These are phyloP conservation scores for Pythium sukuiense DNA, from an alignment of 352 stramenopile genomes.

Conservation along the genomic window DNA sequence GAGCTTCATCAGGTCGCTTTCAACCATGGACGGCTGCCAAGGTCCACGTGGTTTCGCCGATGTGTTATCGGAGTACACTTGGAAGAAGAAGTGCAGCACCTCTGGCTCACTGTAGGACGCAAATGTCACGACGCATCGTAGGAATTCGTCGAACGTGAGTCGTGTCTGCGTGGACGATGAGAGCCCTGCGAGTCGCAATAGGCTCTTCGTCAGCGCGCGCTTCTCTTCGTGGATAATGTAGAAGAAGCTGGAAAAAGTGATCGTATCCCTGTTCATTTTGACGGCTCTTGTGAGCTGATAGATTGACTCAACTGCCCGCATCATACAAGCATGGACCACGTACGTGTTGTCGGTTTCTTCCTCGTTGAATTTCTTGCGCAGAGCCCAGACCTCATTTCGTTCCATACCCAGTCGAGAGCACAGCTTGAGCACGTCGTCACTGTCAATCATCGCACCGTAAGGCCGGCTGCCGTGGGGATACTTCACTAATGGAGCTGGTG, in stretches of 20 bases:
- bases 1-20: constrained; percentile 40
- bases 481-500: neutral
- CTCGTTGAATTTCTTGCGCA: constrained; percentile 28
- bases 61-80: constrained; percentile 39
- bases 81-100: constrained; percentile 61
- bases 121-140: constrained; percentile 50
- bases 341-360: constrained; percentile 36
- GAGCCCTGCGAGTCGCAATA: constrained; percentile 39
- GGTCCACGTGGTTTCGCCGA: neutral
- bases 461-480: neutral
- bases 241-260: constrained; percentile 39
- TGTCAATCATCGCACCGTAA: constrained; percentile 28
- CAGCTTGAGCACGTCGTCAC: constrained; percentile 16
- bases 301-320: too few species aligned
- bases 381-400: constrained; percentile 19
- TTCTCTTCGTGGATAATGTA: constrained; percentile 55
- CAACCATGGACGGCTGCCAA: constrained; percentile 22
- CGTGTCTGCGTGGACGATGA: constrained; percentile 4
- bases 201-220: constrained; percentile 39
- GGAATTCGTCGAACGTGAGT: constrained; percentile 59
- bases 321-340: too few species aligned
- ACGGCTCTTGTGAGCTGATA: too few species aligned
- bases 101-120: constrained; percentile 44
- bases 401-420: constrained; percentile 21
- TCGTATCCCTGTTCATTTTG: constrained; percentile 14